Base-by-base conservation (phyloP, 306 rosid genomes). In the Sesbania bispinosa region DNA sequence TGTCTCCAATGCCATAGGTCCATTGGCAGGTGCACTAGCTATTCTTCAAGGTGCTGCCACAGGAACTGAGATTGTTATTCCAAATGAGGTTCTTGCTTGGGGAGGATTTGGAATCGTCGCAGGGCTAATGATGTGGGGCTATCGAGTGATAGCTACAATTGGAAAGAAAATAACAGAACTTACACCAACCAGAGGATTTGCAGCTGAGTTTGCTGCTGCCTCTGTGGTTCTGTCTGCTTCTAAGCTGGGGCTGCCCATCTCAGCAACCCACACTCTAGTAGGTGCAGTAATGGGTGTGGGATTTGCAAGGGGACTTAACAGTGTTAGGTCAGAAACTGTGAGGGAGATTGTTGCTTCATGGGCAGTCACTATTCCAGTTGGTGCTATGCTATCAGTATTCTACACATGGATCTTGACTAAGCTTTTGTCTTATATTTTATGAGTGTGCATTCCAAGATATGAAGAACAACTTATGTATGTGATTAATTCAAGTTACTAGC, bases 281-380 rank as follows among this genome's bases (percentile, higher is more conserved):
- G 97, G 99, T 51, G 99, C 99, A 10, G 99, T 94, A 27, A 94
- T 94, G 99, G 99, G 99, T 3, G 99, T 94, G 3, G 99, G 99
- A 11, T 91, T 94, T 63, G 99, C 99, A 6, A 89, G 99, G 79
- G 99, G 97, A 67, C 72, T 94, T 9, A 94, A 94, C 75, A 89
- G 81, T 32, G 96, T 94, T 52, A 89, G 97, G 82, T 41, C 97
- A 42, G 97, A 94, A 84, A 94, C 99, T 14, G 96, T 94, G 84
- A 91, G 76, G 83, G 99, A 88, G 84, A 94, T 94, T 79, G 96
- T 87, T 63, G 69, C 81, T 75, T 94, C 98, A 38, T 94, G 97
- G 98, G 89, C 80, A 1, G 87, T 94, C 10, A 94, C 98, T 64
- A 94, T 94, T 55, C 98, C 97, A 0, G 96, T 87, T 67, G 98